Evolutionary conservation across 768 basidiomycete genomes (phyloP), one percentile per base, ranked within the genome.

Genomic region (Chalciporus chontae): DNA sequence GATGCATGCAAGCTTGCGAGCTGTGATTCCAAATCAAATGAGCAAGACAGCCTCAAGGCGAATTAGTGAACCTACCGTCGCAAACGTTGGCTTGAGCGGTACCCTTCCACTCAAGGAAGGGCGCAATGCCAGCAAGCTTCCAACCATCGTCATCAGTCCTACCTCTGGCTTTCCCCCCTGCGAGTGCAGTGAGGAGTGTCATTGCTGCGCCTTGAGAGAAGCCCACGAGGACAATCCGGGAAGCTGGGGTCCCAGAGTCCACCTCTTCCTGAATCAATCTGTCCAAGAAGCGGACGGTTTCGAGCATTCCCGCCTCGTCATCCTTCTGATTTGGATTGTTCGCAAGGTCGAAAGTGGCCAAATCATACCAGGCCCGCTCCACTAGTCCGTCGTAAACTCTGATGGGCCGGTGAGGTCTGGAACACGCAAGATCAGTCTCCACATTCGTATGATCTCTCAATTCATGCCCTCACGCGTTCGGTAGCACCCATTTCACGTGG

Each of bases 171-270:
- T 46, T 13, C 37, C 36, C 45, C 15, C 40, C 45, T 3, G 34
- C 38, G 45, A 93, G 70, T 8, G 82, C 88, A 3, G 81, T 80
- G 37, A 92, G 69, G 5, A 90, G 69, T 13, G 81, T 74, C 74
- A 93, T 84, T 19, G 83, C 80, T 39, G 74, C 86, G 37, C 88
- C 90, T 65, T 94, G 90, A 51, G 81, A 85, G 72, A 92, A 94
- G 4, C 90, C 91, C 26, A 87, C 89, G 19, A 94, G 69, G 27
- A 94, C 76, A 58, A 93, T 85, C 49, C 85, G 78, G 45, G 74
- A 72, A 19, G 85, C 70, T 17, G 79, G 73, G 44, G 84, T 80
- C n/a, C 85, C 87, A 13, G 75, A 73, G 43, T 83, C 79, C n/a
- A 92, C 72, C 65, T 94, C 91, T 3, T 74, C 71, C 7, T 77